Percentiles rank a stretch among this genome's conserved stretches.
phyloP scores from a whole-genome alignment of 1,284 basidiomycete genomes.

The Malassezia equina region DNA sequence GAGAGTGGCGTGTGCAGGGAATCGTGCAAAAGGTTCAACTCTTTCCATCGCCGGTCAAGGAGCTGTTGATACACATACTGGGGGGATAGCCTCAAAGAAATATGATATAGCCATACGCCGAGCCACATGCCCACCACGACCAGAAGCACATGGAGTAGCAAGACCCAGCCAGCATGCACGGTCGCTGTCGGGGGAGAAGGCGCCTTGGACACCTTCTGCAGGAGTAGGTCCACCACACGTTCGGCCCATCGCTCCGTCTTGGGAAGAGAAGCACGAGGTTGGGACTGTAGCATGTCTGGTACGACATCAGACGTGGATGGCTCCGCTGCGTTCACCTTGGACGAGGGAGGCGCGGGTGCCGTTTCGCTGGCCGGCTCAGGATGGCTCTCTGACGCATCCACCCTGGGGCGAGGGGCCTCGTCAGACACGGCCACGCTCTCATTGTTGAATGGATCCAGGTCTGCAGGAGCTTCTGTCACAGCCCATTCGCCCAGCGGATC shows the following conservation, averaged over 20 bases:
- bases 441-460: too few species aligned
- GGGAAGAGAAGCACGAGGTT: neutral
- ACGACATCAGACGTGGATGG: too few species aligned
- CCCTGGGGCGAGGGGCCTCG: too few species aligned
- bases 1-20: neutral
- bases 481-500: neutral
- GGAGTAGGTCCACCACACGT: neutral
- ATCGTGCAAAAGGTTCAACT: slow-evolving; percentile 6
- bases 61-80: neutral
- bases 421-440: too few species aligned
- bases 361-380: too few species aligned
- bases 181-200: neutral
- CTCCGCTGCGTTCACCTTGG: too few species aligned
- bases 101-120: slow-evolving; percentile 9
- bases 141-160: neutral
- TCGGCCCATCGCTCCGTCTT: neutral
- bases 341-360: too few species aligned
- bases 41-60: neutral
- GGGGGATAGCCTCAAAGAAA: neutral
- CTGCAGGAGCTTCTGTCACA: neutral
- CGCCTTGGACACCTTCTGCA: neutral
- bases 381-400: too few species aligned
- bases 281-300: too few species aligned
- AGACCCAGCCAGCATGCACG: neutral
- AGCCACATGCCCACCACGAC: slow-evolving; percentile 10